A percentile compares a stretch with the other conserved stretches of the same genome.
Evolutionary conservation across 805 yeast genomes (phyloP).

Genomic region (Suhomyces sp.): DNA sequence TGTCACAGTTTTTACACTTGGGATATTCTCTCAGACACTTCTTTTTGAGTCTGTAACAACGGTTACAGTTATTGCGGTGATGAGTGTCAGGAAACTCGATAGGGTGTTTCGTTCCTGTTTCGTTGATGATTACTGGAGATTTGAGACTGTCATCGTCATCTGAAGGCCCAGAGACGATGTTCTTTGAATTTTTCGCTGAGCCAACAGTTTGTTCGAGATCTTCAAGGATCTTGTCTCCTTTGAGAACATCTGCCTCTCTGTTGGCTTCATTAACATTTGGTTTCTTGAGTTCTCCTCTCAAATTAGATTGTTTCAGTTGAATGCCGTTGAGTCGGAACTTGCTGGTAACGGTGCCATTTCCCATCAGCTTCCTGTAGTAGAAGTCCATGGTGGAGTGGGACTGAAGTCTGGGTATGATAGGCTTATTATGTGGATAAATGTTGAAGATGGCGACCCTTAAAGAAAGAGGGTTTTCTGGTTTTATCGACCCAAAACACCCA

Average conservation of each 20-base stretch:
- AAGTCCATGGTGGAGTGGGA: conserved; percentile 27
- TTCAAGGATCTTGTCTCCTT: too few relatives aligned
- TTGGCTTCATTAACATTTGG: not conserved
- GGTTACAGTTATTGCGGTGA: conserved; percentile 37
- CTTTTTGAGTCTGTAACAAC: conserved; percentile 44
- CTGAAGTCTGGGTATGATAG: too few relatives aligned
- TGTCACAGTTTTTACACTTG: conserved; percentile 36
- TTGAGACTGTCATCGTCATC: conserved; percentile 1
- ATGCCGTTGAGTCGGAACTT: conserved; percentile 30
- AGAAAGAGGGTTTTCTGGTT: too few relatives aligned
- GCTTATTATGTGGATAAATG: too few relatives aligned
- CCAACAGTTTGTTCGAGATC: too few relatives aligned
- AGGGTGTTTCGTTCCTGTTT: conserved; percentile 6
- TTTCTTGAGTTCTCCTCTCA: conserved; percentile 9
- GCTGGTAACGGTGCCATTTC: conserved; percentile 38
- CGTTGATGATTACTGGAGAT: conserved; percentile 1
- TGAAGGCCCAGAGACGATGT: too few relatives aligned
- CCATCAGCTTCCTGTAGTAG: conserved; percentile 38
- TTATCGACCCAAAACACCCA: too few relatives aligned
- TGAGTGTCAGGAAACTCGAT: conserved; percentile 21
- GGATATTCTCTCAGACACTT: conserved; percentile 42
- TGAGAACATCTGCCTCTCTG: too few relatives aligned
- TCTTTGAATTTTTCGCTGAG: too few relatives aligned
- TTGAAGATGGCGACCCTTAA: too few relatives aligned
- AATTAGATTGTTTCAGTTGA: conserved; percentile 20